Evolutionary conservation across 768 basidiomycete genomes (phyloP).

Genomic region (Naganishia vishniacii): DNA sequence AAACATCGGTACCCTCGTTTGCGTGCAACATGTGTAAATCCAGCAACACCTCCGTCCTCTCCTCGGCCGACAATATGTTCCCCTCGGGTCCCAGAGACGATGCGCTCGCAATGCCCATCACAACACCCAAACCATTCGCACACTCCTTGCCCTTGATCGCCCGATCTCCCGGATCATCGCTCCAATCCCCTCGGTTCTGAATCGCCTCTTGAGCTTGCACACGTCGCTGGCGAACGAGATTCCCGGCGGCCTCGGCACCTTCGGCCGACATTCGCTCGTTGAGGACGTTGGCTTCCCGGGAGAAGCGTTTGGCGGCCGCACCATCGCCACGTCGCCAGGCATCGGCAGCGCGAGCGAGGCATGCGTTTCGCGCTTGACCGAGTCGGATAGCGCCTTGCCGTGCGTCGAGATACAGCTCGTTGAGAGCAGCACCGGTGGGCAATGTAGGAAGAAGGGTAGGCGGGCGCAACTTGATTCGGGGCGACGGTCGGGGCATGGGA

Average conservation of each 20-base stretch:
- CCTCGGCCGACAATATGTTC: conserved; percentile 66
- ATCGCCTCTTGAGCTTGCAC: conserved; percentile 71
- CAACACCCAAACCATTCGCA: conserved; percentile 78
- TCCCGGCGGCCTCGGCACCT: conserved; percentile 75
- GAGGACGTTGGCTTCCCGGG: conserved; percentile 84
- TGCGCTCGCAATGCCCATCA: conserved; percentile 67
- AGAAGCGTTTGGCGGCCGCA: conserved; percentile 89
- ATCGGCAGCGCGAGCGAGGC: conserved; percentile 87
- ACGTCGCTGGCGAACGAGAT: conserved; percentile 76
- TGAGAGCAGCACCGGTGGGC: conserved; percentile 73
- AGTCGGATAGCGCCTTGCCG: conserved; percentile 82
- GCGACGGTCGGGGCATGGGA: conserved; percentile 57
- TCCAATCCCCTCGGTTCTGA: conserved; percentile 54
- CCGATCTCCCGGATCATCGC: conserved; percentile 75
- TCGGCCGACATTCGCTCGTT: conserved; percentile 86
- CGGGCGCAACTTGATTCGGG: conserved; percentile 74
- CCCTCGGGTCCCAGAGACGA: conserved; percentile 53
- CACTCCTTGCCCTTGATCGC: conserved; percentile 64
- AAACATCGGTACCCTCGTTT: conserved; percentile 82
- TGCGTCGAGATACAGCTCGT: conserved; percentile 78
- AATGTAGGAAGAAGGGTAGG: conserved; percentile 82
- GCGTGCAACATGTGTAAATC: conserved; percentile 93
- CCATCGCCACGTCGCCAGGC: conserved; percentile 95
- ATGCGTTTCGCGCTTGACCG: conserved; percentile 88
- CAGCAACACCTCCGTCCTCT: conserved; percentile 78